phyloP scores from a whole-genome alignment of 176 grass and related monocot species.

The Metroxylon sagu region DNA sequence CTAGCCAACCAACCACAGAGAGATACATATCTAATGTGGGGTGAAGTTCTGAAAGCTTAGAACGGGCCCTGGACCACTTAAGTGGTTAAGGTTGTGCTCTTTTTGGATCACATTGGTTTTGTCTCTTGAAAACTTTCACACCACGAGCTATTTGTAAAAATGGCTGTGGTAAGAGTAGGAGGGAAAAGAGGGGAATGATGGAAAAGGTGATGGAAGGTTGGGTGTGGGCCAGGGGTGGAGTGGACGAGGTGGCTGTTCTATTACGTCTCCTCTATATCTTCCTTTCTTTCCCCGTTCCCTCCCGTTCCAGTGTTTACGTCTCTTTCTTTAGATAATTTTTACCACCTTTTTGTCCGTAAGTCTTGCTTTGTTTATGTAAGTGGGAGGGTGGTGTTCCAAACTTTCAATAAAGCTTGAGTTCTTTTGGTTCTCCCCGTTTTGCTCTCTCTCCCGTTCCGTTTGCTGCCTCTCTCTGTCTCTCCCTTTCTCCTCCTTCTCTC shows the following conservation, averaged over 20 bases:
- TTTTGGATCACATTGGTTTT: not conserved
- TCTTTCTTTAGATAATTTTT: too few species aligned
- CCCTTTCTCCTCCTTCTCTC: not conserved
- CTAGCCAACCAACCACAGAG: not conserved
- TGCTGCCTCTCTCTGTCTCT: too few species aligned
- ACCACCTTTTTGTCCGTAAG: too few species aligned
- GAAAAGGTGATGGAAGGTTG: not conserved
- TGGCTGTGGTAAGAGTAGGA: not conserved
- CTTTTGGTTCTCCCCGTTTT: too few species aligned
- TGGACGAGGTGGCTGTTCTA: conserved; percentile 1
- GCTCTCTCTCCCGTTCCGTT: too few species aligned
- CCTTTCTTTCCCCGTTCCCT: not conserved
- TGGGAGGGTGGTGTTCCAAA: too few species aligned
- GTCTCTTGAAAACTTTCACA: too few species aligned
- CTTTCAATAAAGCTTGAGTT: too few species aligned
- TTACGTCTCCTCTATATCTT: conserved; percentile 2
- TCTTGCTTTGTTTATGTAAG: too few species aligned
- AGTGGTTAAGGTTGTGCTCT: not conserved
- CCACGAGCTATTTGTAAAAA: too few species aligned
- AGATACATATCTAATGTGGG: not conserved
- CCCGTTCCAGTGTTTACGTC: not conserved
- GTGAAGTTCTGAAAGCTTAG: not conserved
- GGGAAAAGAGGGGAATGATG: not conserved
- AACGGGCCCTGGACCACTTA: not conserved
- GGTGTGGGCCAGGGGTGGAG: not conserved